A percentile compares a stretch with the other conserved stretches of the same genome.
phyloP scores from a whole-genome alignment of 768 basidiomycete genomes.

The Naganishia vishniacii region DNA sequence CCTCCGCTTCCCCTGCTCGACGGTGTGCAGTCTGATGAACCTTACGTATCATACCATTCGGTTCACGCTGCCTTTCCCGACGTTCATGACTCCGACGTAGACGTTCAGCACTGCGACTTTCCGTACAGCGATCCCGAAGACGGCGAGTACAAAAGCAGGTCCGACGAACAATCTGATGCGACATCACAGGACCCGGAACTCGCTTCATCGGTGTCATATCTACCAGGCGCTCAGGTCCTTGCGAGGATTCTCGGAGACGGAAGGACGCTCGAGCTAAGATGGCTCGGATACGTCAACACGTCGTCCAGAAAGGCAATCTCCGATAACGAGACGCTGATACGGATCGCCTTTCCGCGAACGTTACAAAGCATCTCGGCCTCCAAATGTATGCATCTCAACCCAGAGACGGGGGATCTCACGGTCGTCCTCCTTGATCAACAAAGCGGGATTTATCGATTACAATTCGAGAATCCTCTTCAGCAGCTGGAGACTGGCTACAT shows the following conservation, averaged over 20 bases:
- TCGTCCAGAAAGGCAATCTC: background rate
- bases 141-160: background rate
- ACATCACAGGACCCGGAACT: slow-evolving; percentile 36
- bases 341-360: slow-evolving; percentile 36
- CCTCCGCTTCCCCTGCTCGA: slow-evolving; percentile 7
- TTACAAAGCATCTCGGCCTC: slow-evolving; percentile 15
- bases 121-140: slow-evolving; percentile 7
- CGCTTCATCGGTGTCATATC: slow-evolving; percentile 34
- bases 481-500: slow-evolving; percentile 23
- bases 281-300: slow-evolving; percentile 8
- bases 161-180: background rate
- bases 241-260: slow-evolving; percentile 40
- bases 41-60: slow-evolving; percentile 37
- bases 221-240: slow-evolving; percentile 32
- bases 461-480: slow-evolving; percentile 27
- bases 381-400: slow-evolving; percentile 29
- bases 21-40: slow-evolving; percentile 17
- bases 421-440: slow-evolving; percentile 34
- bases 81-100: slow-evolving; percentile 22
- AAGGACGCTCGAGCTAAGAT: slow-evolving; percentile 38
- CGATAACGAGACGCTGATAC: slow-evolving; percentile 28
- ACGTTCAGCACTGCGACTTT: slow-evolving; percentile 17
- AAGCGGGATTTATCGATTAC: slow-evolving; percentile 35
- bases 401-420: slow-evolving; percentile 31
- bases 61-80: slow-evolving; percentile 41